Evolutionary conservation across 1,284 basidiomycete genomes (phyloP), one percentile per base, ranked within the genome.

Genomic region (Waitea zeae): DNA sequence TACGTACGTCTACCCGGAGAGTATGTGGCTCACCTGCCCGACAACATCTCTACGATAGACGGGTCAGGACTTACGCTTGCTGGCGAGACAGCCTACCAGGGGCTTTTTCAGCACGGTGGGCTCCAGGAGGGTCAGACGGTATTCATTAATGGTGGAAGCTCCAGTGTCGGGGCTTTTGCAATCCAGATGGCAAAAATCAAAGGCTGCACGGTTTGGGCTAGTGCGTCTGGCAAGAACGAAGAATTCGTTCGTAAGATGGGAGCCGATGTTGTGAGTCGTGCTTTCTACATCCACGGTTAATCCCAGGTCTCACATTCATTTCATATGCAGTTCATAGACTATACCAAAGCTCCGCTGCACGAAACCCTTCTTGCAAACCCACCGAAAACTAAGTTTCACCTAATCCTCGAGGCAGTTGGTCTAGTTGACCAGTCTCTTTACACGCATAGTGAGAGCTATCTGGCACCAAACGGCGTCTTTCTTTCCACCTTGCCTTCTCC

Each of bases 121-220:
- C 38, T 73, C 15, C 50, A 66, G 42, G 43, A 54, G 2, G 61
- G 62, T 1, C 64, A 67, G 41, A 58, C 54, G 1, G 53, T 82
- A 3, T 64, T 80, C 40, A 57, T 82, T 40, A 70, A 77, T 31
- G 78, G 79, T 0, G 78, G 73, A 0, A 70, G 66, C 13, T 35
- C 34, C 7, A 26, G 22, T n/a, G 44, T 45, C 22, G 41, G 41
- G 13, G 32, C 42, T 22, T 45, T 44, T 32, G 48, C 46, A 19
- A 45, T 50, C 33, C 45, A 47, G 41, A 31, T 49, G 12, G 49
- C 49, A n/a, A 50, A 51, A 42, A 45, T 46, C 2, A 36, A 13
- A 20, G 49, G 49, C 20, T 46, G 44, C 37, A 44, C 28, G 26
- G 49, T 51, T 26, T 37, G 41, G 1, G 45, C 44, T 12, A 50